Evolutionary conservation across 805 yeast species (phyloP), one percentile per base, ranked within the genome.

Genomic region (Spathaspora girioi): DNA sequence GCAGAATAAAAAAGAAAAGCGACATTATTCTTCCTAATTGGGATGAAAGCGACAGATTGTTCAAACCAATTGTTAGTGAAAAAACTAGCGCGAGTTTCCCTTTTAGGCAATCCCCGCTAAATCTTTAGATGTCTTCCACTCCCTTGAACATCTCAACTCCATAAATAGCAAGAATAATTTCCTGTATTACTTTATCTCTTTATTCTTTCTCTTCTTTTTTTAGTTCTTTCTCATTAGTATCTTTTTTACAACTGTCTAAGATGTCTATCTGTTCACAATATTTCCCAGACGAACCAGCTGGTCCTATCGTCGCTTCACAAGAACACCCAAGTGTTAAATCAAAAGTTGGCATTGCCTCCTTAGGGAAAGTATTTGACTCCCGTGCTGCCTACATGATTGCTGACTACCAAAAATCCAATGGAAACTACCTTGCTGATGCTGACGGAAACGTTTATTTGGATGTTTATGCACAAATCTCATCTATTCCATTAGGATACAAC

Each of bases 401-500:
- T 50, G 96, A 89, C 69, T 89, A 88, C 70, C 76, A 75, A 49
- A 85, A 85, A 66, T 87, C 94, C 2, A 50, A 62, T 35, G 96
- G 96, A 66, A 89, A 89, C 80, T 89, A 87, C 73, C 77, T 89
- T 46, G 86, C 77, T 48, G 96, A 89, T 62, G 87, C 78, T 31
- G 96, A 89, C 62, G 96, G 96, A 45, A 89, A 89, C 76, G 64
- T 71, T 38, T 74, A 78, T 63, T 79, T 89, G 61, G 96, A 89
- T 66, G 82, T 83, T 41, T 89, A 88, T 64, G 87, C 89, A 44
- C 96, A 88, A 73, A 87, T 88, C 60, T 89, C 96, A 11, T 88
- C 96, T 12, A 87, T 88, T 58, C 86, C 94, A 15, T 77, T 88
- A 54, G 96, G 96, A 46, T 88, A 88, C 81, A 88, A 89, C 76